phyloP scores from a whole-genome alignment of 805 yeast genomes.

The Yarrowia phangngaensis region DNA sequence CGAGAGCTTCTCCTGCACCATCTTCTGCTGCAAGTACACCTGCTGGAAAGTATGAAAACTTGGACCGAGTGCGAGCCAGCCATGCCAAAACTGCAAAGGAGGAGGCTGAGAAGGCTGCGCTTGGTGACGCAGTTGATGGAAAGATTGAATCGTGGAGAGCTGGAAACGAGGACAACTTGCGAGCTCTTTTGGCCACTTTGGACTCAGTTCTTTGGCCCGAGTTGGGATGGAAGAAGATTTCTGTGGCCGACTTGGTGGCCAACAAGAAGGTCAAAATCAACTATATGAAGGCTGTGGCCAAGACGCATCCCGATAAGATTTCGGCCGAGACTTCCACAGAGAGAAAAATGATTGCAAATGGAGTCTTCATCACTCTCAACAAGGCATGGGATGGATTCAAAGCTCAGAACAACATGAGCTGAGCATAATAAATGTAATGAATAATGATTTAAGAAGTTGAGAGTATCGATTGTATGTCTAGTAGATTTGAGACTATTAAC shows the following conservation, averaged over 20 bases:
- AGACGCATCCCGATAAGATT: conserved; percentile 82
- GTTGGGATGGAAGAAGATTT: conserved; percentile 60
- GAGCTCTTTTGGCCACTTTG: conserved; percentile 70
- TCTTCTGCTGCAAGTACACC: conserved; percentile 33
- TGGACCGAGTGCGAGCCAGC: conserved; percentile 50
- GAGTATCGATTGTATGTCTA: no score
- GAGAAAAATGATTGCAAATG: conserved; percentile 77
- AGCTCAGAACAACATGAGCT: conserved; percentile 48
- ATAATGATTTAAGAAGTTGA: neutral
- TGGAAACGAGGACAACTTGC: conserved; percentile 75
- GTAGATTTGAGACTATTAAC: no score
- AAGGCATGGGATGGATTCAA: conserved; percentile 87
- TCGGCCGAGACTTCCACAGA: conserved; percentile 57
- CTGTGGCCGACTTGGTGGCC: conserved; percentile 71
- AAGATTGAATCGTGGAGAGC: conserved; percentile 59
- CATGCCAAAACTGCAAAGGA: conserved; percentile 45
- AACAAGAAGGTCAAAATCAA: conserved; percentile 83
- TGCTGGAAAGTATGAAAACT: conserved; percentile 44
- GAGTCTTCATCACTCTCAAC: conserved; percentile 76
- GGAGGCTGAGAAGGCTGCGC: conserved; percentile 56
- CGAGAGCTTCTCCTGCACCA: conserved; percentile 28
- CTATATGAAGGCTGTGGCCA: conserved; percentile 76
- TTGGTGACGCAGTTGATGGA: conserved; percentile 60
- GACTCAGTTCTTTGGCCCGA: conserved; percentile 66
- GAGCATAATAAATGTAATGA: neutral